phyloP scores from a whole-genome alignment of 1,139 yeast genomes.

The Scheffersomyces parashehatae region DNA sequence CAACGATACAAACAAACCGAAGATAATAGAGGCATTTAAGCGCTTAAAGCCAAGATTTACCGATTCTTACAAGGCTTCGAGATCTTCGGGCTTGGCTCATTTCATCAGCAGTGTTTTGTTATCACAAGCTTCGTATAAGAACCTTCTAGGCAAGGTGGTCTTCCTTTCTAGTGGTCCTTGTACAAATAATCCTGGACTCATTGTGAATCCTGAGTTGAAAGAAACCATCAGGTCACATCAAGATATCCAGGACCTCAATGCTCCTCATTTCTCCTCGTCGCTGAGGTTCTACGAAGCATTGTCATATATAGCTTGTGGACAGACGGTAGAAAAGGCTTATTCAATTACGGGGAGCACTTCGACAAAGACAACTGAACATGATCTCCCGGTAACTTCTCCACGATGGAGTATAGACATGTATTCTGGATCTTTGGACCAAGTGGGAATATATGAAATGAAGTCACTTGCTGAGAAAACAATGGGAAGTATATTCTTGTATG shows the following conservation, averaged over 20 bases:
- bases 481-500: conserved; percentile 30
- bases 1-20: conserved; percentile 1
- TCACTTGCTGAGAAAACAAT: conserved; percentile 27
- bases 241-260: conserved; percentile 32
- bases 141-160: conserved; percentile 26
- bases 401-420: conserved; percentile 33
- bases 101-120: conserved; percentile 24
- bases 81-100: conserved; percentile 36
- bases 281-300: conserved; percentile 30
- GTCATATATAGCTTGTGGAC: conserved; percentile 34
- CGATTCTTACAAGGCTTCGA: conserved; percentile 26
- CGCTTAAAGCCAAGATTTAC: conserved; percentile 26
- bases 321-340: conserved; percentile 20
- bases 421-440: conserved; percentile 42
- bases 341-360: conserved; percentile 16
- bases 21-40: conserved; percentile 13
- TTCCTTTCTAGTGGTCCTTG: conserved; percentile 39
- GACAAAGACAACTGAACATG: conserved; percentile 26
- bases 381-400: conserved; percentile 19
- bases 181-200: conserved; percentile 34
- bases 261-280: conserved; percentile 25
- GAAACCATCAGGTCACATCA: conserved; percentile 32
- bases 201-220: conserved; percentile 17
- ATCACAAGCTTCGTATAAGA: conserved; percentile 16
- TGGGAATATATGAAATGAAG: conserved; percentile 43